Evolutionary conservation across 2,329 filamentous ascomycete genomes (phyloP).

Genomic region (Talaromyces atroroseus): DNA sequence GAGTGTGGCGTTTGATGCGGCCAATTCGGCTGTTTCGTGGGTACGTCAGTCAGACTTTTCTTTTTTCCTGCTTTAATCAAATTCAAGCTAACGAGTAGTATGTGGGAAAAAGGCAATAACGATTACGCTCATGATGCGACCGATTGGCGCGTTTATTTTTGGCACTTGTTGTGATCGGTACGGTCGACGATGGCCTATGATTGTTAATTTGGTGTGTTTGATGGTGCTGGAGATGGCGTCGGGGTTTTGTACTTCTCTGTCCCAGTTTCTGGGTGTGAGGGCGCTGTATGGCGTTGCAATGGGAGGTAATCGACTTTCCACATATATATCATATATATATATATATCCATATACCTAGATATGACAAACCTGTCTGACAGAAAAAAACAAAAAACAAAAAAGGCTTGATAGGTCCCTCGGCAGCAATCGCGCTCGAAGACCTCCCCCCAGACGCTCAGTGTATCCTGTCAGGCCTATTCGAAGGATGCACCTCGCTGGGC

Average conservation of each 20-base stretch:
- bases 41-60: constrained; percentile 33
- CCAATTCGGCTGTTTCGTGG: constrained; percentile 58
- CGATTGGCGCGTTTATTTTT: constrained; percentile 51
- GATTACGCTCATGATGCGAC: constrained; percentile 57
- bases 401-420: constrained; percentile 27
- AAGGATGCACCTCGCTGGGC: constrained; percentile 31
- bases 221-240: constrained; percentile 34
- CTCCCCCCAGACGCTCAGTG: constrained; percentile 35
- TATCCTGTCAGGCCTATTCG: constrained; percentile 31
- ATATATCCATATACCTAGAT: too few relatives aligned
- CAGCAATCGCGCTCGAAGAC: constrained; percentile 36
- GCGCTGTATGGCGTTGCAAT: constrained; percentile 36
- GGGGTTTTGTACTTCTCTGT: constrained; percentile 31
- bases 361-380: too few relatives aligned
- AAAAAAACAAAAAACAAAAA: too few relatives aligned
- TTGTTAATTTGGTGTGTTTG: constrained; percentile 31
- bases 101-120: constrained; percentile 54
- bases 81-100: too few relatives aligned
- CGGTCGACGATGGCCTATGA: constrained; percentile 46
- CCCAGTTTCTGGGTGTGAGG: constrained; percentile 33
- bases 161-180: constrained; percentile 54
- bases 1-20: constrained; percentile 47
- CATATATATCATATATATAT: too few relatives aligned
- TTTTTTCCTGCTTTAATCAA: too few relatives aligned
- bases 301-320: too few relatives aligned